Evolutionary conservation across 345 rosid species (phyloP).

Genomic region (Moringa oleifera): DNA sequence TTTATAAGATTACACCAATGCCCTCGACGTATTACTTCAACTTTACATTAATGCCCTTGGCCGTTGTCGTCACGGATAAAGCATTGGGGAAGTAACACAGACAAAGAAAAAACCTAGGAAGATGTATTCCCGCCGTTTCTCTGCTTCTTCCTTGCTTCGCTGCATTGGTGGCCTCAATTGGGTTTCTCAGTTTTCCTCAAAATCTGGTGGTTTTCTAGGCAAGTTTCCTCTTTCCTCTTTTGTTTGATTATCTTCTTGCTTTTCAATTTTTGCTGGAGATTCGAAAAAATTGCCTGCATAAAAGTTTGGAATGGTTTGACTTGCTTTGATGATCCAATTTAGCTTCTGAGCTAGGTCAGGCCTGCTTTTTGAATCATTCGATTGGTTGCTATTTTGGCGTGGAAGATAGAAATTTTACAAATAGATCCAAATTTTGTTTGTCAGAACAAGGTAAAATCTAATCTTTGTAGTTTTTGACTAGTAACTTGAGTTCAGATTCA

Average conservation of each 20-base stretch:
- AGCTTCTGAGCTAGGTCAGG: not conserved
- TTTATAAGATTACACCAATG: too few relatives aligned
- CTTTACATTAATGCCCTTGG: too few relatives aligned
- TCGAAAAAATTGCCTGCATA: not conserved
- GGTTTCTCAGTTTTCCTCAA: constrained; percentile 11
- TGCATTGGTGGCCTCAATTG: constrained; percentile 19
- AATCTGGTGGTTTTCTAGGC: constrained; percentile 29
- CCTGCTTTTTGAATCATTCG: too few relatives aligned
- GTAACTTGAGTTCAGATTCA: too few relatives aligned
- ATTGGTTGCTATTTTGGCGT: not conserved
- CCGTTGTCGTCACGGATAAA: too few relatives aligned
- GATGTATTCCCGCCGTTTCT: constrained; percentile 24
- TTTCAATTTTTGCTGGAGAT: not conserved
- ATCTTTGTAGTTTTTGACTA: too few relatives aligned
- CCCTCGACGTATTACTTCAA: too few relatives aligned
- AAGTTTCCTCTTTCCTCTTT: constrained; percentile 6
- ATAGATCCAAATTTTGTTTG: not conserved
- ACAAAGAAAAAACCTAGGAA: too few relatives aligned
- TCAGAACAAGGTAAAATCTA: not conserved
- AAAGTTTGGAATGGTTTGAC: not conserved
- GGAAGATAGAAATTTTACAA: too few relatives aligned
- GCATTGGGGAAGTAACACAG: too few relatives aligned
- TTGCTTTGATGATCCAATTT: not conserved
- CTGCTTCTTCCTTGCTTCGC: constrained; percentile 25
- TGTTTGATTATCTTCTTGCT: not conserved